Conservation (phyloP, 768 basidiomycete genomes). For the Lactarius vividus region DNA sequence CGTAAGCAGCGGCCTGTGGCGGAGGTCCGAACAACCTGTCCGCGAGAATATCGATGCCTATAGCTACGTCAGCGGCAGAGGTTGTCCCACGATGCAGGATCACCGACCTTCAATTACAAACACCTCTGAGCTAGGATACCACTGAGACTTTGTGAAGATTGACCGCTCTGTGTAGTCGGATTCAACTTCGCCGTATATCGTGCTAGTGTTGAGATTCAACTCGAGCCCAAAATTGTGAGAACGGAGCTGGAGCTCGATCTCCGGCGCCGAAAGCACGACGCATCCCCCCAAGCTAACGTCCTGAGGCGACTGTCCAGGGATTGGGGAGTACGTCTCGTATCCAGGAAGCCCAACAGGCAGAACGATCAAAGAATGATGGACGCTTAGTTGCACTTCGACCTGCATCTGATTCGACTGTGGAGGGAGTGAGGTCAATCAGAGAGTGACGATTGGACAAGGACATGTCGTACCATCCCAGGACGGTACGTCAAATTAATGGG, state of each 20-base stretch:
- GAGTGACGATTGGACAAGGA: not conserved
- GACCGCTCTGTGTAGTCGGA: conserved; percentile 46
- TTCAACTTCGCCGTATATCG: conserved; percentile 52
- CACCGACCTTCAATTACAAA: conserved; percentile 51
- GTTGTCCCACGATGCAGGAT: not conserved
- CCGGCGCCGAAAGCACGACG: conserved; percentile 56
- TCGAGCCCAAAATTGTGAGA: conserved; percentile 73
- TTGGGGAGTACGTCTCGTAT: conserved; percentile 42
- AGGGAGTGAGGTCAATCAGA: not conserved
- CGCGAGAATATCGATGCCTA: conserved; percentile 75
- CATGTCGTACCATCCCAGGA: conserved; percentile 58
- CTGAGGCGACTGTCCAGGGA: conserved; percentile 27
- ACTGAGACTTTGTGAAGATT: conserved; percentile 32
- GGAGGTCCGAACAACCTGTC: conserved; percentile 88
- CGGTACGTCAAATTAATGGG: conserved; percentile 79
- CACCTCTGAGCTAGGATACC: conserved; percentile 32
- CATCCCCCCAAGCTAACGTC: conserved; percentile 50
- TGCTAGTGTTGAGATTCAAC: conserved; percentile 49
- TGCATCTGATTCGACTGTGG: conserved; percentile 81
- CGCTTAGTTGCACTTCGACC: conserved; percentile 56
- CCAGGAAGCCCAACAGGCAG: conserved; percentile 69
- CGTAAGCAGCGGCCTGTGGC: conserved; percentile 79
- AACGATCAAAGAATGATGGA: conserved; percentile 54
- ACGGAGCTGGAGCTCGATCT: conserved; percentile 72
- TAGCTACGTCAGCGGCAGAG: not conserved